These are phyloP conservation scores for Rhodosporidiobolus odoratus DNA, from an alignment of 768 basidiomycete genomes.

Conservation along the genomic window DNA sequence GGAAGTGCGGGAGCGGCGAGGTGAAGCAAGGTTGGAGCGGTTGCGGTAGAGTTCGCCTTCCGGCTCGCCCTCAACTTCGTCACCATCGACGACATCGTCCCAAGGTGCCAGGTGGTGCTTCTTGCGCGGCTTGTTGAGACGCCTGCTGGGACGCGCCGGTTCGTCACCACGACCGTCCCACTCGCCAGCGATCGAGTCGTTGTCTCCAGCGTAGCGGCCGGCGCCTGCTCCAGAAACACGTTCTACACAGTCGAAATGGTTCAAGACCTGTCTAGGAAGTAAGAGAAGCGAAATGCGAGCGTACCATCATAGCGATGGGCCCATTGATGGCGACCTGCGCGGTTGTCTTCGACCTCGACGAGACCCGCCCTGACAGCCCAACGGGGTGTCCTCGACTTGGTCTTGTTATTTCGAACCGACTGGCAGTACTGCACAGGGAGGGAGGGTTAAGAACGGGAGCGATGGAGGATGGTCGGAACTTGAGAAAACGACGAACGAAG, in stretches of 20 bases:
- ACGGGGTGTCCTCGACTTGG: slow-evolving; percentile 36
- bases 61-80: slow-evolving; percentile 32
- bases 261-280: neutral
- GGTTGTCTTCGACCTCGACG: slow-evolving; percentile 37
- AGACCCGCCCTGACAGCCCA: slow-evolving; percentile 43
- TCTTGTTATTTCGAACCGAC: slow-evolving; percentile 42
- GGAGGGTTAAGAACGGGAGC: too few species aligned
- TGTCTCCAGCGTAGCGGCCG: neutral
- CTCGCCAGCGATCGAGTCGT: neutral
- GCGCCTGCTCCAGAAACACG: slow-evolving; percentile 5
- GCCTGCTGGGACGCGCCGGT: neutral
- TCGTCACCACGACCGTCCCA: slow-evolving; percentile 38
- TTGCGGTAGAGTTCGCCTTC: slow-evolving; percentile 12
- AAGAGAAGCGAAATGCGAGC: neutral
- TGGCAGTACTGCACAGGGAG: slow-evolving; percentile 37
- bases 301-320: slow-evolving; percentile 41
- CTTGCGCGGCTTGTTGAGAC: neutral
- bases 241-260: slow-evolving; percentile 3
- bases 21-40: neutral
- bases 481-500: slow-evolving; percentile 10
- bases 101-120: slow-evolving; percentile 28
- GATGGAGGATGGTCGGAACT: too few species aligned
- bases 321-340: slow-evolving; percentile 41
- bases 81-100: slow-evolving; percentile 30
- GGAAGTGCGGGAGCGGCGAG: neutral